phyloP scores from a whole-genome alignment of 2,329 filamentous ascomycete species.

The Tolypocladium nubicola region DNA sequence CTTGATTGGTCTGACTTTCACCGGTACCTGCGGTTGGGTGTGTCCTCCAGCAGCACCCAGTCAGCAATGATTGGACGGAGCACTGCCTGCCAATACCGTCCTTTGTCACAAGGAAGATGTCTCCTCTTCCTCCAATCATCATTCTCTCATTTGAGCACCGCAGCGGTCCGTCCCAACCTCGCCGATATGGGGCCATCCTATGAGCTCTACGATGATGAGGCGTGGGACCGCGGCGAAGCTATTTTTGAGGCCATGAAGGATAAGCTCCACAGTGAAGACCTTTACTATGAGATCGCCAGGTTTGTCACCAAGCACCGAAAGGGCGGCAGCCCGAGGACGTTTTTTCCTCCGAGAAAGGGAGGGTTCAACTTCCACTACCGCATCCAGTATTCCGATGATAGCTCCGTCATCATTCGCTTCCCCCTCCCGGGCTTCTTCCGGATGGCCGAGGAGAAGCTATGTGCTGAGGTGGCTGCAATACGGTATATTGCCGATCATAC shows the following conservation, averaged over 20 bases:
- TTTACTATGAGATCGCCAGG: conserved; percentile 1
- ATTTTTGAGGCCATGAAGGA: conserved; percentile 1
- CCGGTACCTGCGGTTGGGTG: no score
- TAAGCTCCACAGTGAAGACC: not conserved
- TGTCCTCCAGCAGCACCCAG: no score
- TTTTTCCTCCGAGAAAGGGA: not conserved
- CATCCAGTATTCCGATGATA: conserved; percentile 4
- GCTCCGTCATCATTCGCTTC: conserved; percentile 4
- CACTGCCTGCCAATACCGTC: no score
- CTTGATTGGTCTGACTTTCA: no score
- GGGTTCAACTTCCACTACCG: conserved; percentile 3
- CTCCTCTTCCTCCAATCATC: not conserved
- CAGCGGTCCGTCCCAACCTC: not conserved
- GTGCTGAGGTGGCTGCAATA: no score
- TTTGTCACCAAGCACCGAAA: conserved; percentile 2
- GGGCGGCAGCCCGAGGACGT: not conserved
- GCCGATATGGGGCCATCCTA: not conserved
- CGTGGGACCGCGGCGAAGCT: conserved; percentile 1
- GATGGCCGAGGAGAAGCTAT: no score
- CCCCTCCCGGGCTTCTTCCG: not conserved
- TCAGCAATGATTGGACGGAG: no score
- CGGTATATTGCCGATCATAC: no score
- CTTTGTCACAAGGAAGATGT: no score
- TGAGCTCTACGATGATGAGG: conserved; percentile 1
- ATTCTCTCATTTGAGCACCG: not conserved